Conservation (phyloP, 129 eudicot genomes). For the Ambrosia trifida region DNA sequence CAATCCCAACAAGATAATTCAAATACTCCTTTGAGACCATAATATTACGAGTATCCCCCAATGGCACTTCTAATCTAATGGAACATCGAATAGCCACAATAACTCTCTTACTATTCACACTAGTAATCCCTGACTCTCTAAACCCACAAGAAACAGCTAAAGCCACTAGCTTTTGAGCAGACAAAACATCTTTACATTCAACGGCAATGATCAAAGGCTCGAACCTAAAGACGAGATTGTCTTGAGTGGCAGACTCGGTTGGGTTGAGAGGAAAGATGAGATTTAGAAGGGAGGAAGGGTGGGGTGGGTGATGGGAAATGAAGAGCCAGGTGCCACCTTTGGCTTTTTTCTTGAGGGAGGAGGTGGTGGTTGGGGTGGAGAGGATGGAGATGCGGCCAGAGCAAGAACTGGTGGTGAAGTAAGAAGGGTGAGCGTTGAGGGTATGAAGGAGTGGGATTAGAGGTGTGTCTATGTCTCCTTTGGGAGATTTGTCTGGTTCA, state of each 20-base stretch:
- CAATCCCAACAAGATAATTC: conserved; percentile 66
- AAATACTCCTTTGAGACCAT: conserved; percentile 74
- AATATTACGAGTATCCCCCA: conserved; percentile 50
- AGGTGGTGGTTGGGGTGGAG: conserved; percentile 53
- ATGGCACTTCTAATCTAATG: conserved; percentile 86
- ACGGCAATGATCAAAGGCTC: conserved; percentile 93
- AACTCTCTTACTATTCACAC: conserved; percentile 67
- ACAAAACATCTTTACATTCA: conserved; percentile 55
- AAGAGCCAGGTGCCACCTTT: conserved; percentile 87
- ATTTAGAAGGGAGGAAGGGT: conserved; percentile 43
- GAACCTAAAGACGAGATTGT: conserved; percentile 63
- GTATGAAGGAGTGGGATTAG: conserved; percentile 66
- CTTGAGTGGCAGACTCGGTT: conserved; percentile 23
- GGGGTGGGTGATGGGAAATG: conserved; percentile 67
- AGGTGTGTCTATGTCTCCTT: conserved; percentile 75
- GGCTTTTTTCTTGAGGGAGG: conserved; percentile 68
- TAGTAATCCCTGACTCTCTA: conserved; percentile 84
- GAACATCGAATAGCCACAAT: conserved; percentile 89
- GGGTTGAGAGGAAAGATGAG: conserved; percentile 48
- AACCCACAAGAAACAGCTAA: conserved; percentile 80
- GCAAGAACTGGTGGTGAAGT: conserved; percentile 97
- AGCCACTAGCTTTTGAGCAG: conserved; percentile 65
- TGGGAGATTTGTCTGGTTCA: conserved; percentile 84
- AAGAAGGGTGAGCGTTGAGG: conserved; percentile 71
- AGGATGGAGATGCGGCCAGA: conserved; percentile 97